Evolutionary conservation across 768 basidiomycete genomes (phyloP), one percentile per base, ranked within the genome.

Genomic region (Mycena kentingensis): DNA sequence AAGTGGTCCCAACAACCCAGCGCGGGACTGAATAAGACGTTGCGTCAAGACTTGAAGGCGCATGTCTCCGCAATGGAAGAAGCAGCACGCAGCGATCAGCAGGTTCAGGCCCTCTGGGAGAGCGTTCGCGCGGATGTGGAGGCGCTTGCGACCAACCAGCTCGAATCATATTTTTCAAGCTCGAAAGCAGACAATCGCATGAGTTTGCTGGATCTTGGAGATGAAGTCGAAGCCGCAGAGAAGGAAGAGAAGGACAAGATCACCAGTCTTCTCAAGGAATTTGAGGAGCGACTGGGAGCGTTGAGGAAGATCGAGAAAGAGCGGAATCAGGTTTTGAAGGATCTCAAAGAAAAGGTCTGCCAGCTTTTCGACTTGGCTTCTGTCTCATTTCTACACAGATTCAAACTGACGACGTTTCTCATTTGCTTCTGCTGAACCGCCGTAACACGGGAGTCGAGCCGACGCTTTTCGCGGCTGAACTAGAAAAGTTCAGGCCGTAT

Each of bases 401-500:
- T 41, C 97, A 98, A 83, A 76, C 79, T 24, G 97, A 99, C 70
- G 97, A 99, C 59, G 96, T 98, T 24, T 99, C 96, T 0, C 93
- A 96, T 65, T 78, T 97, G 1, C 81, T 98, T 0, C 80, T 99
- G 4, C 81, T 98, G 43, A 96, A 96, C 66, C 84, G 93, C 27
- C 87, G 93, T 22, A 89, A 93, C 58, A 77, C 82, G 13, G 81
- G 82, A 21, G 88, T 89, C 10, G 93, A 98, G 60, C 88, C 90
- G 0, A 80, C 91, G 0, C 76, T 99, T 16, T 99, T 98, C 60
- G 90, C 93, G 0, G 81, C 87, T 8, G 94, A 98, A 66, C 80
- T 98, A 19, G 96, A 98, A 71, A 99, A 98, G 70, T 98, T 98
- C 75, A 79, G 83, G 19, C 92, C 94, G 0, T 94, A 90, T 63